phyloP scores from a whole-genome alignment of 257 asterid genomes.

The Penstemon davidsonii region DNA sequence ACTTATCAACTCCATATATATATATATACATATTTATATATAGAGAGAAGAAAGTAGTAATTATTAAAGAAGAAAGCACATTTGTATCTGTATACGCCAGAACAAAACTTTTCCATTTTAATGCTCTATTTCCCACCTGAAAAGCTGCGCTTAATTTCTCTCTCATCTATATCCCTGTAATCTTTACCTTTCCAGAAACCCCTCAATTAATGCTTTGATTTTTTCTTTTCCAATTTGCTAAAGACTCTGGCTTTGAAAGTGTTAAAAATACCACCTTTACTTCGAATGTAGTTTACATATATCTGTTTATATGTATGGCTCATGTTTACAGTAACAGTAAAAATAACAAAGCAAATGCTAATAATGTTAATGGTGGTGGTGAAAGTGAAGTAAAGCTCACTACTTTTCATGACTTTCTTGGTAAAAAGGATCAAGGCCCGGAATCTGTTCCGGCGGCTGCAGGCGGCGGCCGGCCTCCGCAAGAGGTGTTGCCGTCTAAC shows the following conservation, averaged over 20 bases:
- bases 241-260: conserved; percentile 34
- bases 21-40: background rate
- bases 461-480: too few species aligned
- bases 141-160: conserved; percentile 26
- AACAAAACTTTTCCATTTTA: conserved; percentile 56
- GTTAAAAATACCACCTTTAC: conserved; percentile 8
- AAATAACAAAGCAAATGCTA: conserved; percentile 28
- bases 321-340: conserved; percentile 50
- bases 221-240: background rate
- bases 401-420: conserved; percentile 88
- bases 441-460: conserved; percentile 48
- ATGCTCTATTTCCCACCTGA: conserved; percentile 31
- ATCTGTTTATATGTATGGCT: conserved; percentile 53
- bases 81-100: conserved; percentile 39
- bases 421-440: conserved; percentile 46
- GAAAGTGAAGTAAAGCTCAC: conserved; percentile 57
- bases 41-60: background rate
- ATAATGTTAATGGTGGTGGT: conserved; percentile 34
- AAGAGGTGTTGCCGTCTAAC: background rate
- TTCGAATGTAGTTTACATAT: conserved; percentile 24
- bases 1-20: background rate
- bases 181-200: conserved; percentile 38
- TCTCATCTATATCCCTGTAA: conserved; percentile 45
- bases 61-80: conserved; percentile 39
- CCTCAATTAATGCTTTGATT: conserved; percentile 20